These are phyloP conservation scores for Knoxdaviesia proteae DNA, from an alignment of 2,329 filamentous ascomycete genomes.

Conservation along the genomic window DNA sequence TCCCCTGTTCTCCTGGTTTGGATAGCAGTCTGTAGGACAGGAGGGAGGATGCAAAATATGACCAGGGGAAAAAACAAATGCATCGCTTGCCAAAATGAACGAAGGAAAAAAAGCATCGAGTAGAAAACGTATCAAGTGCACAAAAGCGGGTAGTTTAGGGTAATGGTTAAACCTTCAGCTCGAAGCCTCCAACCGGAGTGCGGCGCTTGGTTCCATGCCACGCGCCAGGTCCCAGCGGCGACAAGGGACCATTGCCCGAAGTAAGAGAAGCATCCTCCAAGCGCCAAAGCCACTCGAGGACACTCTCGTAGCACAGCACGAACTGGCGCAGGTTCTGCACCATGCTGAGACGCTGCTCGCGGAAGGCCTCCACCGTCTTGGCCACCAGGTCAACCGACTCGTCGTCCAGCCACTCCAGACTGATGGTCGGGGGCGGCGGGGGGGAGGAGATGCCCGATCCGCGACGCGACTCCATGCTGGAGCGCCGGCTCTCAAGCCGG, in stretches of 20 bases:
- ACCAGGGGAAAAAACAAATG: background rate
- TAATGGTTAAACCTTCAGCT: too few species aligned
- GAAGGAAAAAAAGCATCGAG: background rate
- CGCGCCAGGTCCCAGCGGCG: too few species aligned
- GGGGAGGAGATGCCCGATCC: conserved; percentile 1
- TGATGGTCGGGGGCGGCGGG: conserved; percentile 18
- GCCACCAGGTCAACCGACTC: conserved; percentile 62
- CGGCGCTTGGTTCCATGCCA: too few species aligned
- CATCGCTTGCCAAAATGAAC: background rate
- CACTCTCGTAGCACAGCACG: conserved; percentile 88
- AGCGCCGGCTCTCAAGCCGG: background rate
- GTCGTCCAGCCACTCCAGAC: conserved; percentile 40
- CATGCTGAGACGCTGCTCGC: conserved; percentile 79
- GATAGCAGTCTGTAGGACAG: too few species aligned
- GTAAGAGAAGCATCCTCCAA: conserved; percentile 15
- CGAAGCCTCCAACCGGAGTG: too few species aligned
- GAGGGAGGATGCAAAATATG: too few species aligned
- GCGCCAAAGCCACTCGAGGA: conserved; percentile 63
- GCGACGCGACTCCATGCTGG: conserved; percentile 4
- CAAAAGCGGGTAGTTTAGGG: background rate
- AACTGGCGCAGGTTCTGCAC: conserved; percentile 87
- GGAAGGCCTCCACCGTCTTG: conserved; percentile 77
- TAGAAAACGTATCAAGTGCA: background rate
- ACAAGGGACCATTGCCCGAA: too few species aligned
- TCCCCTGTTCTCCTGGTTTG: too few species aligned